Evolutionary conservation across 2,329 filamentous ascomycete species (phyloP).

Genomic region (Aspergillus neoniger): DNA sequence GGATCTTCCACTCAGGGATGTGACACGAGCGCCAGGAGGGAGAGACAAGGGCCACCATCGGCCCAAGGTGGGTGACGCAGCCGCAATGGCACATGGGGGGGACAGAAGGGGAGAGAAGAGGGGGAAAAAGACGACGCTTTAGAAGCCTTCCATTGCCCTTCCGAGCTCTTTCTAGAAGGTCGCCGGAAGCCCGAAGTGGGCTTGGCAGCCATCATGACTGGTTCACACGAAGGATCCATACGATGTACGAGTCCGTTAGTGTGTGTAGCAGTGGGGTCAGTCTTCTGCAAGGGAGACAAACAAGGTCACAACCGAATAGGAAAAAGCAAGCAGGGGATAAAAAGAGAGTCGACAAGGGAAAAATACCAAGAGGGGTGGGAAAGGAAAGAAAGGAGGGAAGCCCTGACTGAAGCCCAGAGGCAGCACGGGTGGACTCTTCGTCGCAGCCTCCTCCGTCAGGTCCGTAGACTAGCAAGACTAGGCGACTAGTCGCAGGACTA

Average conservation of each 20-base stretch:
- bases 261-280: conserved; percentile 19
- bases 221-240: neutral
- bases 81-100: conserved; percentile 18
- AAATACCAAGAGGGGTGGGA: neutral
- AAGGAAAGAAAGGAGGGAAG: neutral
- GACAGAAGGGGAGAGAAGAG: neutral
- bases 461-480: conserved; percentile 19
- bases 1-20: conserved; percentile 7
- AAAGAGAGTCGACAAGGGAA: neutral
- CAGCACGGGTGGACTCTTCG: conserved; percentile 12
- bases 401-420: neutral
- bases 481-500: conserved; percentile 17
- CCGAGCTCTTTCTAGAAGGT: conserved; percentile 25
- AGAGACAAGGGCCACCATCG: conserved; percentile 15
- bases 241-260: conserved; percentile 21
- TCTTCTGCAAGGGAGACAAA: conserved; percentile 10
- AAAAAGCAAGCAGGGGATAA: conserved; percentile 5
- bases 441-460: conserved; percentile 18
- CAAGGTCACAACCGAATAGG: conserved; percentile 5
- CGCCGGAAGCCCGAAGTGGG: conserved; percentile 20
- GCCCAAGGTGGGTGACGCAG: conserved; percentile 18
- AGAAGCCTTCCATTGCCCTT: conserved; percentile 21
- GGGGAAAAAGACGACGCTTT: conserved; percentile 4
- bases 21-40: conserved; percentile 13
- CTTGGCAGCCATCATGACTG: conserved; percentile 17